These are phyloP conservation scores for Hypoxylon sp. DNA, from an alignment of 2,329 filamentous ascomycete genomes.

Conservation along the genomic window DNA sequence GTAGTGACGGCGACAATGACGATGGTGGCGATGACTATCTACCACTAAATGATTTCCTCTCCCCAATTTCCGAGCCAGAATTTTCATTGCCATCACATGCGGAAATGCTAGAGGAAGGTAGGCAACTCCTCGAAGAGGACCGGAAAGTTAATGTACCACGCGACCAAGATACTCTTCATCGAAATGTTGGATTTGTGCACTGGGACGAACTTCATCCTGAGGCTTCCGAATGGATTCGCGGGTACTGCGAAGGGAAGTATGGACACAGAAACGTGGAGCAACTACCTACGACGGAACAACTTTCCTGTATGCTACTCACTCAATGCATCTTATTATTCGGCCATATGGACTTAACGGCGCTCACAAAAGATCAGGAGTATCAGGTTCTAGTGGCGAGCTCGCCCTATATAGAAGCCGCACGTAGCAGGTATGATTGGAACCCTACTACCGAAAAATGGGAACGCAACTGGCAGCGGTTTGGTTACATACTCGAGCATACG, in stretches of 20 bases:
- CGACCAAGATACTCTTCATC: slow-evolving; percentile 17
- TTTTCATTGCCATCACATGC: neutral
- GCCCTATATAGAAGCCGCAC: slow-evolving; percentile 15
- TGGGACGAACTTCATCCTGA: slow-evolving; percentile 7
- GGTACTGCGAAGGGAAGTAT: neutral
- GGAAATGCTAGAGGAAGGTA: neutral
- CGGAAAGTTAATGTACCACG: neutral
- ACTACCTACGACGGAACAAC: neutral
- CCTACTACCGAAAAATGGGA: neutral
- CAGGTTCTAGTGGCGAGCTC: slow-evolving; percentile 4
- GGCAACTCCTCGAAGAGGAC: neutral
- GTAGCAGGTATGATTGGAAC: slow-evolving; percentile 12
- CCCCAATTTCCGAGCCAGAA: neutral
- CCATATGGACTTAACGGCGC: neutral
- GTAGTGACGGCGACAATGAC: neutral
- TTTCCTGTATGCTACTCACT: slow-evolving; percentile 4
- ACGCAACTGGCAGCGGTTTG: neutral
- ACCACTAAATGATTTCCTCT: neutral
- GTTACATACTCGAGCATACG: slow-evolving; percentile 11
- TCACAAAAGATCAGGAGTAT: slow-evolving; percentile 2
- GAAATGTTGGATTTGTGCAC: slow-evolving; percentile 29
- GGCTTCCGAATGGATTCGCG: neutral
- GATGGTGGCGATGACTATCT: neutral
- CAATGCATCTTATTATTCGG: slow-evolving; percentile 16
- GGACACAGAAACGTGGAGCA: slow-evolving; percentile 2